Evolutionary conservation across 2,329 filamentous ascomycete genomes (phyloP), one percentile per base, ranked within the genome.

Genomic region (Didymellaceae sp.): DNA sequence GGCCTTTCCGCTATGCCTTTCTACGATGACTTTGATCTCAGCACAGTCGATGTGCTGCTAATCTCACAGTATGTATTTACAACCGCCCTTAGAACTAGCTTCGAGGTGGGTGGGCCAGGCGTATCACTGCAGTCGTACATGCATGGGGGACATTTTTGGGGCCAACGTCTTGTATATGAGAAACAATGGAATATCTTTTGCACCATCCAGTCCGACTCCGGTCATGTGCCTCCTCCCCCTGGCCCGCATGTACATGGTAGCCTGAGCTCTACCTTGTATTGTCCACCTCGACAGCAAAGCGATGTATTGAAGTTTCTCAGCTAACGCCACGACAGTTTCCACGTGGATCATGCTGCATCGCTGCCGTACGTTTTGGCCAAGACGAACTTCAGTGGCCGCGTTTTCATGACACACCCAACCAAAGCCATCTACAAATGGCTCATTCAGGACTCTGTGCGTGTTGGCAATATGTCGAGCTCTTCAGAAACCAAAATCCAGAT

Each of bases 401-500:
- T 97, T 54, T 97, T 97, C 78, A 99, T 97, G 93, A 99, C 94
- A 42, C 94, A 99, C 78, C 91, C 94, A 1, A 99, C 94, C 37
- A 97, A 99, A 75, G 94, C 94, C 64, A 99, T 99, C 72, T 99
- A 99, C 83, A 97, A 97, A 77, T 97, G 94, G 93, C 85, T 97
- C 42, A 97, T 97, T 57, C 91, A 96, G 74, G 94, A 99, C 75
- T 96, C 91, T 61, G 90, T 99, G 34, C 87, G 94, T 52, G 92
- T 99, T 22, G 88, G 66, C 82, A 94, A 80, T 80, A 90, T 68
- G 24, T 79, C 81, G 2, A 84, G 82, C 40, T 84, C 82, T 5
- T 83, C 83, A 2, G 82, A 86, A 63, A 82, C 84, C 56, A 79
- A 83, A 58, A 83, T 83, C 18, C 81, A 84, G 31, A 85, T 97